A percentile compares a stretch with the other conserved stretches of the same genome.
phyloP scores from a whole-genome alignment of 805 yeast genomes.

The Sugiyamaella chiloensis region DNA sequence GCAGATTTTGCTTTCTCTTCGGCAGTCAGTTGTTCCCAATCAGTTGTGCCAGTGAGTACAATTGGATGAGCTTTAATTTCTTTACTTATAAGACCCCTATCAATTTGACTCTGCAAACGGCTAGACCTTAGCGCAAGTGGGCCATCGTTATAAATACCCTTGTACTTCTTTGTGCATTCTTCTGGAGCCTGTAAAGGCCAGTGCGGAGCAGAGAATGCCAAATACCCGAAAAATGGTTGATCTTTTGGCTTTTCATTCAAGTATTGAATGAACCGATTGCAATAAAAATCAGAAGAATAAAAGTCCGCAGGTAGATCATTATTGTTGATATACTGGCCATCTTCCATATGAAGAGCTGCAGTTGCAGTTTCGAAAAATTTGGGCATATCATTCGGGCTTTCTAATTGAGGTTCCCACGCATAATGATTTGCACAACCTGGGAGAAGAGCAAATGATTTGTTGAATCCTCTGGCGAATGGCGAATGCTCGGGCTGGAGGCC shows the following conservation, averaged over 20 bases:
- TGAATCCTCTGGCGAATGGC: conserved; percentile 51
- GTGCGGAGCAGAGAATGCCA: conserved; percentile 63
- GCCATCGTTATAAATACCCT: conserved; percentile 47
- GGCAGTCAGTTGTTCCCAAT: conserved; percentile 44
- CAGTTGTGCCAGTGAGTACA: conserved; percentile 31
- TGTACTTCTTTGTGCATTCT: conserved; percentile 45
- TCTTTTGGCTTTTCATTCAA: conserved; percentile 24
- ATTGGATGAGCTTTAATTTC: conserved; percentile 37
- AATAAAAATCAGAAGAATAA: conserved; percentile 45
- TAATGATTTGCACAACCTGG: conserved; percentile 58
- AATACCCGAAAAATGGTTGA: conserved; percentile 49
- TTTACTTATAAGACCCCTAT: conserved; percentile 44
- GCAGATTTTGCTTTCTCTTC: conserved; percentile 39
- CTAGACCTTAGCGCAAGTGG: conserved; percentile 42
- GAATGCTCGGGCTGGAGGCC: conserved; percentile 47
- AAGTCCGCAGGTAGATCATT: conserved; percentile 44
- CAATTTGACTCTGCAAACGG: conserved; percentile 41
- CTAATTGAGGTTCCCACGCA: conserved; percentile 39
- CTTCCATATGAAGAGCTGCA: conserved; percentile 40
- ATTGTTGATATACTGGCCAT: conserved; percentile 33
- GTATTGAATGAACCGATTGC: conserved; percentile 42
- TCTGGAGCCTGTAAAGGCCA: conserved; percentile 65
- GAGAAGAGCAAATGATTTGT: conserved; percentile 46
- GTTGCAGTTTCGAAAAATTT: conserved; percentile 13
- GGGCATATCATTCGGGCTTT: conserved; percentile 32